Base-by-base conservation (phyloP, 208 protist species). In the Endotrypanum monterogeii region DNA sequence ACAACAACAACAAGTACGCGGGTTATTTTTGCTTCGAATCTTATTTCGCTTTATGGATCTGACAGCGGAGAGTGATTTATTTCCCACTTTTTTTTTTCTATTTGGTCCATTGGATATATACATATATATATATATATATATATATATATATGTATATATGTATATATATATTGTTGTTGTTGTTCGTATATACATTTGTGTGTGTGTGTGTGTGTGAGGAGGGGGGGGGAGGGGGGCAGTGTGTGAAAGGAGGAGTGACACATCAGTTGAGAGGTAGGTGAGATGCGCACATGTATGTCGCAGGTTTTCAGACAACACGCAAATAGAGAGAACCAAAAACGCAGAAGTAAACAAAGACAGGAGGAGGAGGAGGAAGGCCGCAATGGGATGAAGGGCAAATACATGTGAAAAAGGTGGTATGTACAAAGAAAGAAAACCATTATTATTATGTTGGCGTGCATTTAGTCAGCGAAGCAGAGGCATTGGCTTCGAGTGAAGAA, bases 321-420 rank as follows among this genome's bases (percentile, higher is more conserved):
- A 41, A 16, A 35, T 14, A n/a, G 30, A 35, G 12, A 46, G 20
- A 28, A 18, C 16, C 37, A 84, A 67, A 51, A 56, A 79, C 54
- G 28, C 28, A 77, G 28, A 56, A 44, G 48, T 25, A 81, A 48
- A 32, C 39, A 78, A 39, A 78, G 35, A 65, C 23, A 72, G 35
- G 71, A 18, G 58, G 30, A 18, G 32, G 11, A 20, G 39, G 30
- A 6, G 4, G 18, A 41, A 8, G 20, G 1, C 0, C 1, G 3
- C 5, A 25, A 58, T 25, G 51, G n/a, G 58, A 46, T 18, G 44
- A 37, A 12, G 25, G 12, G 5, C 12, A 16, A 41, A 0, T 23
- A n/a, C 25, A 12, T 37, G 25, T 4, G 58, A 63, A 25, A 16
- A 20, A 41, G 5, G 5, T 39, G 25, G 35, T 2, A 32, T 30